Base-by-base conservation (phyloP, 441 rosid genomes). In the Populus hybrid region DNA sequence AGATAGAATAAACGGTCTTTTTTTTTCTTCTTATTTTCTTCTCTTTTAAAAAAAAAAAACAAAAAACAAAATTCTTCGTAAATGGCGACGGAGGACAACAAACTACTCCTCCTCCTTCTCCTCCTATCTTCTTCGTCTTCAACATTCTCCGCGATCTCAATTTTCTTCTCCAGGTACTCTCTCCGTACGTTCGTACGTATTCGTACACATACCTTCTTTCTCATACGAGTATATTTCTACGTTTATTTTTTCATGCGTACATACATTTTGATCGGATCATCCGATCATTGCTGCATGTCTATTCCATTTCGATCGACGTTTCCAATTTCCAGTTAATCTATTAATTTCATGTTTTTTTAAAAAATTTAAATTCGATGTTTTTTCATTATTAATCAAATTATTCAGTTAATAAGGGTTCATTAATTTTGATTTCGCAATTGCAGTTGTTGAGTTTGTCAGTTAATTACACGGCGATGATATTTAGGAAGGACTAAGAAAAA, bases 61-160 rank as follows among this genome's bases (percentile, higher is more conserved):
- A n/a, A n/a, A n/a, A n/a, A n/a, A n/a, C n/a, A n/a, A 12, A 35
- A 61, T 9, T 20, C 12, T 33, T 36, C 3, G 35, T 12, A 18
- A 45, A 76, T 80, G 83, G 83, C 74, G 74, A 76, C 56, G 71
- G 74, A 76, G 77, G 77, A 80, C 76, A 23, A 56, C 68, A 64
- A 42, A 0, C 31, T 24, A 1, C 26, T 24, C 26, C 45, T 9
- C 42, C 42, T 26, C 70, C 77, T 76, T 64, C 74, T 28, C 68
- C 21, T 74, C 33, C 33, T 18, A 45, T 31, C 69, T 64, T 42
- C 81, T 71, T 2, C 50, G 1, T 72, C 77, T 28, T 56, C 53
- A 1, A 1, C 70, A n/a, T 68, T 65, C 24, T 71, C 77, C 40
- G 10, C 16, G 71, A 76, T 80, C 77, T 31, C 78, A 38, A 3